A percentile compares a stretch with the other conserved stretches of the same genome.
phyloP scores from a whole-genome alignment of 139 green algal genomes.

The Chlamydomonas sphaeroides region DNA sequence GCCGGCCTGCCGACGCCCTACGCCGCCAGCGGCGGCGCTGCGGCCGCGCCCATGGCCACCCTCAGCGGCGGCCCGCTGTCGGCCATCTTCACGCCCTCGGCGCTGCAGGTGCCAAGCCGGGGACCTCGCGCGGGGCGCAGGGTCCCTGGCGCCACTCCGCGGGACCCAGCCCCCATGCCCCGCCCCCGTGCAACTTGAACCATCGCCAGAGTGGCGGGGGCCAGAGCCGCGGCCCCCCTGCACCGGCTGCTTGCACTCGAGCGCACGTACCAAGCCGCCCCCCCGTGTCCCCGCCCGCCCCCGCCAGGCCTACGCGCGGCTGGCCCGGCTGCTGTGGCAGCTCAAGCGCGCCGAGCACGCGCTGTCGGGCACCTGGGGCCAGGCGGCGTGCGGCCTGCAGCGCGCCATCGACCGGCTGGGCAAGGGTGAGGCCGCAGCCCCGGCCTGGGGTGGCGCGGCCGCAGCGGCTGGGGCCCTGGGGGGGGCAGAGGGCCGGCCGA shows the following conservation, averaged over 20 bases:
- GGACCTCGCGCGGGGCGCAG: no score
- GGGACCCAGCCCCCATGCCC: no score
- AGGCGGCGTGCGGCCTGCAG: slow-evolving; percentile 51
- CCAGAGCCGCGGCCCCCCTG: no score
- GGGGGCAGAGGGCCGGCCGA: no score
- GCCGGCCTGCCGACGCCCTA: slow-evolving; percentile 59
- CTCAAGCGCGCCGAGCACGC: slow-evolving; percentile 86
- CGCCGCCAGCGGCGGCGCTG: slow-evolving; percentile 60
- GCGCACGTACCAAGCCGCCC: no score
- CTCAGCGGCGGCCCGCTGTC: slow-evolving; percentile 56
- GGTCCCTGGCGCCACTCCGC: no score
- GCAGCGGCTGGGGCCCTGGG: no score
- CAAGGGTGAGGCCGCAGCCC: neutral
- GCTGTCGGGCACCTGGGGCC: slow-evolving; percentile 75
- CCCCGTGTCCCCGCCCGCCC: no score
- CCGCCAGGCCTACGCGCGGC: slow-evolving; percentile 46
- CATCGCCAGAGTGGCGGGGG: no score
- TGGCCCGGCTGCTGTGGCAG: slow-evolving; percentile 84
- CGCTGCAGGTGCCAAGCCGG: slow-evolving; percentile 62
- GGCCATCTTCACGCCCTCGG: slow-evolving; percentile 75
- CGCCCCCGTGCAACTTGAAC: no score
- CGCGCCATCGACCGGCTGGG: slow-evolving; percentile 45
- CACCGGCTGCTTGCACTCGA: no score
- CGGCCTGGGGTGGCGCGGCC: no score
- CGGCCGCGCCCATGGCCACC: slow-evolving; percentile 20